Evolutionary conservation across 306 rosid species (phyloP).

Genomic region (Begonia loranthoides): DNA sequence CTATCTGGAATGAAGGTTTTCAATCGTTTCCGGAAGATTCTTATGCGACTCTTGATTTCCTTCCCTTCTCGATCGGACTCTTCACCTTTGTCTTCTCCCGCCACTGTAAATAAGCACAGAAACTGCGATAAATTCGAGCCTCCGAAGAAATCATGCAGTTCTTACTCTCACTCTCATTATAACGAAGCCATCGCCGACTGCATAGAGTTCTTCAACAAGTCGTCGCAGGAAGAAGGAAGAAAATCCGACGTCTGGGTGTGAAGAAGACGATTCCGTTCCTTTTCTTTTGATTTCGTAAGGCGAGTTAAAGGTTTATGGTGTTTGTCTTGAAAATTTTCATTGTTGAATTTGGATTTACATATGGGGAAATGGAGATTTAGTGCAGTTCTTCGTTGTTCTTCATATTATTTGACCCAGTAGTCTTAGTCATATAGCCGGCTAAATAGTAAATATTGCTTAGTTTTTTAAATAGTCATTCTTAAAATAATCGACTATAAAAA

Average conservation of each 20-base stretch:
- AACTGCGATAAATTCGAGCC: constrained; percentile 44
- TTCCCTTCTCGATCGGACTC: constrained; percentile 19
- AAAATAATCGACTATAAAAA: no score
- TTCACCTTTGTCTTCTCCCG: constrained; percentile 2
- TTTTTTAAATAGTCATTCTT: no score
- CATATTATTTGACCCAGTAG: no score
- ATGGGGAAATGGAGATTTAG: no score
- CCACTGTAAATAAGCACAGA: constrained; percentile 10
- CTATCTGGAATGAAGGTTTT: constrained; percentile 57
- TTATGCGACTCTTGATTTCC: constrained; percentile 29
- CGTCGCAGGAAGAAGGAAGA: constrained; percentile 35
- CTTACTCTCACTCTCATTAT: constrained; percentile 55
- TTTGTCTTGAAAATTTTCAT: background rate
- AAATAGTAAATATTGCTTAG: no score
- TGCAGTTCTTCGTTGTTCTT: no score
- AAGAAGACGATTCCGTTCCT: background rate
- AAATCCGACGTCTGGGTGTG: constrained; percentile 29
- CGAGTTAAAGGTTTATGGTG: no score
- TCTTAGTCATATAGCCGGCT: no score
- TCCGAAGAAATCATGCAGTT: constrained; percentile 72
- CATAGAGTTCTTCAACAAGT: constrained; percentile 75
- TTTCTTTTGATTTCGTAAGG: no score
- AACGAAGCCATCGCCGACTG: constrained; percentile 71
- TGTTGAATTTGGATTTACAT: background rate
- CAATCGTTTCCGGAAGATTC: constrained; percentile 43